Evolutionary conservation across 202 grass and related monocot species (phyloP).

Genomic region (Hordeum pubiflorum): DNA sequence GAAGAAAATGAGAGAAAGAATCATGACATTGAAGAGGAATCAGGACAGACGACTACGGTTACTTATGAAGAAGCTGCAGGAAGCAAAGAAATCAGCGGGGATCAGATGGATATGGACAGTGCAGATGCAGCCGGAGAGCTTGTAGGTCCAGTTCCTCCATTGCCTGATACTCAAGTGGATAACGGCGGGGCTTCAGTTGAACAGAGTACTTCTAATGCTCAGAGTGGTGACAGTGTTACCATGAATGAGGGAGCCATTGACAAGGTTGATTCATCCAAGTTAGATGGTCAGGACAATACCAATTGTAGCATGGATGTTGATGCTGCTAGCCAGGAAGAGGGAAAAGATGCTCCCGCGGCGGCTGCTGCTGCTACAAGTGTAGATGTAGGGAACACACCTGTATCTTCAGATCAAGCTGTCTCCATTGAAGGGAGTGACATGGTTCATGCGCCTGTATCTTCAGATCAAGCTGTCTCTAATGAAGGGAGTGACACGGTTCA

Average conservation of each 20-base stretch:
- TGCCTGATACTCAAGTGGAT: constrained; percentile 4
- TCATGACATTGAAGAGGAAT: constrained; percentile 15
- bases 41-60: not conserved
- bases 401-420: constrained; percentile 13
- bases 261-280: not conserved
- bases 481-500: not conserved
- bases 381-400: not conserved
- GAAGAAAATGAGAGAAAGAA: constrained; percentile 31
- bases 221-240: not conserved
- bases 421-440: not conserved
- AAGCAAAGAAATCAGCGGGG: constrained; percentile 1
- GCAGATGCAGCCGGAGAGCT: constrained; percentile 8
- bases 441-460: not conserved
- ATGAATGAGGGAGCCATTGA: not conserved
- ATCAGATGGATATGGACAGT: constrained; percentile 28
- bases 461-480: not conserved
- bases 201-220: not conserved
- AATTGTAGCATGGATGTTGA: not conserved
- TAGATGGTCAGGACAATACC: constrained; percentile 10
- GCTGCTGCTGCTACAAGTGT: constrained; percentile 7
- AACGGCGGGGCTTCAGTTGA: not conserved
- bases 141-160: constrained; percentile 23
- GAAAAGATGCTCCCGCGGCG: not conserved
- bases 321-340: constrained; percentile 5
- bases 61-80: constrained; percentile 10